A percentile compares a stretch with the other conserved stretches of the same genome.
phyloP scores from a whole-genome alignment of 495 filamentous ascomycete genomes.

The Penicillium angulare region DNA sequence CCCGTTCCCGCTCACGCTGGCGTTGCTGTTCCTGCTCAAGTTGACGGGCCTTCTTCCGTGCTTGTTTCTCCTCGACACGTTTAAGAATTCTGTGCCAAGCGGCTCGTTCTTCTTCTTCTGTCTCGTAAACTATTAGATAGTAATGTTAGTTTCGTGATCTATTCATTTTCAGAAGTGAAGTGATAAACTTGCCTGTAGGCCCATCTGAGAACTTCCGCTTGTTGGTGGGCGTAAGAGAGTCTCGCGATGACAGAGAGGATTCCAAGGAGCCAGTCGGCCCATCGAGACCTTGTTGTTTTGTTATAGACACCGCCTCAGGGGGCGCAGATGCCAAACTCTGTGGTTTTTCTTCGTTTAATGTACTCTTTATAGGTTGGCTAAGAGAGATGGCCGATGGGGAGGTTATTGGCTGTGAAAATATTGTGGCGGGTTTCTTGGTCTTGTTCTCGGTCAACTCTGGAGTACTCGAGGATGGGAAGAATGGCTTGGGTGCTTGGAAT shows the following conservation, averaged over 20 bases:
- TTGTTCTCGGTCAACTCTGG: background rate
- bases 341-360: too few relatives aligned
- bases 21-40: constrained; percentile 16
- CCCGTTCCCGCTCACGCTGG: too few relatives aligned
- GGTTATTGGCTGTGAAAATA: too few relatives aligned
- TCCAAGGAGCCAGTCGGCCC: background rate
- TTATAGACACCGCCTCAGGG: background rate
- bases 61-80: constrained; percentile 4
- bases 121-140: background rate
- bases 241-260: background rate
- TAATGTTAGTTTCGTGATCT: background rate
- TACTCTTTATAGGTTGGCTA: too few relatives aligned
- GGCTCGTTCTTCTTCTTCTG: constrained; percentile 11
- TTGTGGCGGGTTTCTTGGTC: background rate
- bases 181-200: background rate
- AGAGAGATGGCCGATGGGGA: too few relatives aligned
- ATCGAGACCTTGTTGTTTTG: background rate
- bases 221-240: background rate
- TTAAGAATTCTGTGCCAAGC: constrained; percentile 20
- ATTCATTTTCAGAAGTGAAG: background rate
- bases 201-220: background rate
- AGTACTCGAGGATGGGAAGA: too few relatives aligned
- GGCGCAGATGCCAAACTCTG: too few relatives aligned
- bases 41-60: constrained; percentile 11
- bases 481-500: background rate